Evolutionary conservation across 805 yeast species (phyloP).

Genomic region (Zygosaccharomyces lentus): DNA sequence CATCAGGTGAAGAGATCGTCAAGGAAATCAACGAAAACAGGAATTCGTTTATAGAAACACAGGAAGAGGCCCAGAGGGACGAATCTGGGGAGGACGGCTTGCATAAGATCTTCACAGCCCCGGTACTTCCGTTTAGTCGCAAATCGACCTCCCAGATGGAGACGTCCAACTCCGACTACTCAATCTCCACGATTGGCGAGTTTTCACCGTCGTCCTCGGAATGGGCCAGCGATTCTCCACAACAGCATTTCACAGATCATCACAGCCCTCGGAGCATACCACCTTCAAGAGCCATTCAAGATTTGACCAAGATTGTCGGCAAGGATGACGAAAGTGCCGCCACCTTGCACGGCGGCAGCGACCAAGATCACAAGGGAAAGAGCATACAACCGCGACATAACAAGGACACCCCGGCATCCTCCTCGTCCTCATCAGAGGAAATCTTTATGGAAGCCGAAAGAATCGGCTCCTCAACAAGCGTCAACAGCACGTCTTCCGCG

Average conservation of each 20-base stretch:
- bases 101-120: conserved; percentile 28
- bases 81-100: conserved; percentile 21
- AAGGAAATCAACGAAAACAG: conserved; percentile 5
- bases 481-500: conserved; percentile 23
- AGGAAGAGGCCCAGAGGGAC: conserved; percentile 10
- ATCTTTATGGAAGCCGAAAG: conserved; percentile 29
- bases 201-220: conserved; percentile 46
- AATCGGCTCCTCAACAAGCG: conserved; percentile 27
- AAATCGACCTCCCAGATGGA: conserved; percentile 23
- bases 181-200: conserved; percentile 43
- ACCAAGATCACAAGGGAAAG: neutral
- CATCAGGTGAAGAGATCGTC: conserved; percentile 3
- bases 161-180: conserved; percentile 33
- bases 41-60: conserved; percentile 6
- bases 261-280: conserved; percentile 33
- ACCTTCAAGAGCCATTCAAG: conserved; percentile 39
- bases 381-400: neutral
- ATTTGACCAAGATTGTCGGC: conserved; percentile 38
- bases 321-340: conserved; percentile 7
- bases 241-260: conserved; percentile 18
- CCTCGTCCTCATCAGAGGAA: conserved; percentile 21
- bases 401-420: conserved; percentile 10
- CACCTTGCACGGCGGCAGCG: neutral
- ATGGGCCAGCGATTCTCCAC: conserved; percentile 40
- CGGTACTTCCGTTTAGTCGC: conserved; percentile 27